Base-by-base conservation (phyloP, 106 monocot genomes). In the Agapanthus africanus region DNA sequence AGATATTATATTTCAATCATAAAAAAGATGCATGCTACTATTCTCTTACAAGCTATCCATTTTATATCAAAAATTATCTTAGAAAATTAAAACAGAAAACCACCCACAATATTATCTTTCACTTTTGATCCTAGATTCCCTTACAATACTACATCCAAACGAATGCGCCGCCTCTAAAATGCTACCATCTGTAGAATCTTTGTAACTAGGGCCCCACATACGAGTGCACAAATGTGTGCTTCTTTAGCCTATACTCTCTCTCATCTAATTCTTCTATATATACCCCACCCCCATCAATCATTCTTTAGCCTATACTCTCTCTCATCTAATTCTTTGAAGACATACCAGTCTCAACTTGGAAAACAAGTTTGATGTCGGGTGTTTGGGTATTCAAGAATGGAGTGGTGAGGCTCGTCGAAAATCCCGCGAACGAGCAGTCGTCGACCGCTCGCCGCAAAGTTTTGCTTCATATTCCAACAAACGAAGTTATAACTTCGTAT, bases 331-430 rank as follows among this genome's bases (percentile, higher is more conserved):
- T 39, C 65, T 5, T 19, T 16, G 18, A 47, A 47, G 33, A 32
- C n/a, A n/a, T n/a, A 35, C 10, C 36, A 19, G 8, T 7, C 27
- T 13, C 22, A 26, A 26, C 23, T 5, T 13, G 4, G 4, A 7
- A 8, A 3, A 33, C 13, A 23, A 31, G 46, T n/a, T n/a, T 26
- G 26, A 87, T 87, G 87, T 80, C 87, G 0, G 87, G 87, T 11
- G 87, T 87, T 3, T 87, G 87, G 87, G 81, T 78, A 57, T 87
- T 87, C 69, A 80, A 81, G 69, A 87, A 87, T 34, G 87, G 87
- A 4, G 87, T 87, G 56, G 80, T 87, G 50, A 63, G 87, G 41
- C 75, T 87, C 26, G 78, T 83, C 28, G 83, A 87, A 71, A 87
- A 82, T 44, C 83, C 83, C 8, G 84, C 80, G 7, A 66, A 37